Conservation (phyloP, 805 yeast species). For the Ogataea sp. region DNA sequence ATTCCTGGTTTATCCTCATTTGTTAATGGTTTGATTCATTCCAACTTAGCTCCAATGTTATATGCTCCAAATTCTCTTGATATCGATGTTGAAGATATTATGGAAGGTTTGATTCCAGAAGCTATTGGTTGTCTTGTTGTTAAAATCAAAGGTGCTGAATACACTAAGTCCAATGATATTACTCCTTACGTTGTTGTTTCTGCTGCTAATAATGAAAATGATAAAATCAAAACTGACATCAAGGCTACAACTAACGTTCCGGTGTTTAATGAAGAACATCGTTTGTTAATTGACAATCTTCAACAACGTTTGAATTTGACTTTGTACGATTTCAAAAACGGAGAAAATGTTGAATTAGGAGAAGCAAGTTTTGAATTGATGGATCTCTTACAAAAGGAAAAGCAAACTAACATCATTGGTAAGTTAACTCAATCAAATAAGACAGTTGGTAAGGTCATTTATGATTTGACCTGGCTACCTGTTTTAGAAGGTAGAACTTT, state of each 20-base stretch:
- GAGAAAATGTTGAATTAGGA: conserved; percentile 46
- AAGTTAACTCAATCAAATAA: conserved; percentile 42
- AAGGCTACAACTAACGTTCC: conserved; percentile 52
- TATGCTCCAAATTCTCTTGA: conserved; percentile 80
- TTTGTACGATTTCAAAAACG: conserved; percentile 47
- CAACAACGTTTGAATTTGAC: conserved; percentile 49
- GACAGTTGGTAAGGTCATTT: conserved; percentile 49
- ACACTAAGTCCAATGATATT: conserved; percentile 33
- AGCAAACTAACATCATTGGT: conserved; percentile 33
- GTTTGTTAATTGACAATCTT: conserved; percentile 47
- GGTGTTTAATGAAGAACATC: conserved; percentile 58
- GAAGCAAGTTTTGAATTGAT: conserved; percentile 45
- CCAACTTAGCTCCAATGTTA: conserved; percentile 66
- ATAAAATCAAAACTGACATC: conserved; percentile 37
- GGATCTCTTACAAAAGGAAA: conserved; percentile 51
- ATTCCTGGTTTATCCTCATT: conserved; percentile 73
- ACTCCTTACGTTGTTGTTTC: conserved; percentile 52
- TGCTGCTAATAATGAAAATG: conserved; percentile 26
- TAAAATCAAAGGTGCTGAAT: conserved; percentile 46
- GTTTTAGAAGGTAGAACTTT: conserved; percentile 34
- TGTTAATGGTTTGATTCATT: conserved; percentile 61
- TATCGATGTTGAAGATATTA: conserved; percentile 62
- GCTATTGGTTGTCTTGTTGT: conserved; percentile 65
- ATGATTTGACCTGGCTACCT: conserved; percentile 47
- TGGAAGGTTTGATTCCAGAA: conserved; percentile 56